Percentiles rank a stretch among this genome's conserved stretches.
Conservation (phyloP, 306 rosid genomes). For the Pyrus betulifolia region DNA sequence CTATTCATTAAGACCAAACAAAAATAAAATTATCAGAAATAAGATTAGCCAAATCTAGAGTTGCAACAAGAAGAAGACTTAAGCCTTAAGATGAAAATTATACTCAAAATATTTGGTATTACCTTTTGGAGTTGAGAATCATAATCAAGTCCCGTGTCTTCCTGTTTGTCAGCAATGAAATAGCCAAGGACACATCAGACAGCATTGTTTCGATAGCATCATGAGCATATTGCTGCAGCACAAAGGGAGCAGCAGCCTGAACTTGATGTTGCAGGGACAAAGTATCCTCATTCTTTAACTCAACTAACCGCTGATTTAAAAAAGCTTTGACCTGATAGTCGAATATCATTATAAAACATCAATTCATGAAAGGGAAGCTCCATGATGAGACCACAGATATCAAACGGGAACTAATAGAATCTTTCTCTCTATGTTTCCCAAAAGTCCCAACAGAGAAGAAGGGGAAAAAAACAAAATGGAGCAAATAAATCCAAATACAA, state of each 20-base stretch:
- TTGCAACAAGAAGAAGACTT: neutral
- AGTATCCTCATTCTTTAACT: slow-evolving; percentile 69
- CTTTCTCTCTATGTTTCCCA: slow-evolving; percentile 4
- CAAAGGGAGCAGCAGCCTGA: slow-evolving; percentile 83
- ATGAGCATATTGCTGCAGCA: slow-evolving; percentile 68
- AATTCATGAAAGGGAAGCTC: slow-evolving; percentile 2
- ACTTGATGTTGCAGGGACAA: slow-evolving; percentile 86
- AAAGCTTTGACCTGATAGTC: slow-evolving; percentile 69
- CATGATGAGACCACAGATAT: neutral
- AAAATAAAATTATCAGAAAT: neutral
- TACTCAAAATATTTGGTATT: neutral
- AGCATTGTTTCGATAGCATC: slow-evolving; percentile 72
- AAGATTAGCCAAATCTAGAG: neutral
- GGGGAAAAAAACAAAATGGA: neutral
- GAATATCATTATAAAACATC: slow-evolving; percentile 9
- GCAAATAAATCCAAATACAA: neutral
- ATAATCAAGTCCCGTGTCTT: slow-evolving; percentile 82
- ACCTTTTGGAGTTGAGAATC: slow-evolving; percentile 97
- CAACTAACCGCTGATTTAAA: slow-evolving; percentile 68
- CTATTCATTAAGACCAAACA: neutral
- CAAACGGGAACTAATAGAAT: slow-evolving; percentile 8
- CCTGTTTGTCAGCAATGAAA: slow-evolving; percentile 73
- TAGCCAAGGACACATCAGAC: slow-evolving; percentile 59
- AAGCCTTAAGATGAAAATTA: neutral
- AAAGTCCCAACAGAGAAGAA: neutral